Conservation (phyloP, 2,329 filamentous ascomycete species). For the Lithohypha guttulata region DNA sequence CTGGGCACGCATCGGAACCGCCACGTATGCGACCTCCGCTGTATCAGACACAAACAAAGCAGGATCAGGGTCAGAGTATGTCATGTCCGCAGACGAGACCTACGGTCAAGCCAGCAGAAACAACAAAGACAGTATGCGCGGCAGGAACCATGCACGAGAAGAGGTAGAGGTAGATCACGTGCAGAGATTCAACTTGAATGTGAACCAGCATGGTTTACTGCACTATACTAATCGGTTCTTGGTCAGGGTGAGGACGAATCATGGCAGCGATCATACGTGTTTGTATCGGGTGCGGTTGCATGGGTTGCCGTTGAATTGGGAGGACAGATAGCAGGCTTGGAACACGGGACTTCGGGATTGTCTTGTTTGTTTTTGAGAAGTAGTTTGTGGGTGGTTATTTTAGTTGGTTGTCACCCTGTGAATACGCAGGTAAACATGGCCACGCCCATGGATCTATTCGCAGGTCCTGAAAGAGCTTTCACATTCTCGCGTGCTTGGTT, state of each 20-base stretch:
- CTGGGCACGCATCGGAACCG: conserved; percentile 16
- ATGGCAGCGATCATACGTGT: conserved; percentile 35
- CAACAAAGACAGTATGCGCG: conserved; percentile 6
- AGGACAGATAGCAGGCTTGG: not conserved
- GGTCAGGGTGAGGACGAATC: conserved; percentile 34
- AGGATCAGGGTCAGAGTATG: not conserved
- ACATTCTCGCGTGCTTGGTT: too few species aligned
- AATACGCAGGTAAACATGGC: too few species aligned
- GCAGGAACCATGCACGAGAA: conserved; percentile 25
- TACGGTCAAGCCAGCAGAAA: not conserved
- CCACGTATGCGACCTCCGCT: conserved; percentile 11
- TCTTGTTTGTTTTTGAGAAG: too few species aligned
- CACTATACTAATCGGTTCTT: conserved; percentile 29
- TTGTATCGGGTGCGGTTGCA: conserved; percentile 37
- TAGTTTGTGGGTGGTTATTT: too few species aligned
- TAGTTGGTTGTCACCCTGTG: too few species aligned
- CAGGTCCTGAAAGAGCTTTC: too few species aligned
- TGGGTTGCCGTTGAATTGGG: conserved; percentile 22
- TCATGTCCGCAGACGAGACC: not conserved
- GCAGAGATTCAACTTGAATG: conserved; percentile 31
- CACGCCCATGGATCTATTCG: too few species aligned
- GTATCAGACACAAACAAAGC: conserved; percentile 9
- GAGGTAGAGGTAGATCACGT: too few species aligned
- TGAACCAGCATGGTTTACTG: conserved; percentile 17
- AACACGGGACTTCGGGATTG: too few species aligned